Evolutionary conservation across 257 asterid genomes (phyloP).

Genomic region (Solanum tarapatanum): DNA sequence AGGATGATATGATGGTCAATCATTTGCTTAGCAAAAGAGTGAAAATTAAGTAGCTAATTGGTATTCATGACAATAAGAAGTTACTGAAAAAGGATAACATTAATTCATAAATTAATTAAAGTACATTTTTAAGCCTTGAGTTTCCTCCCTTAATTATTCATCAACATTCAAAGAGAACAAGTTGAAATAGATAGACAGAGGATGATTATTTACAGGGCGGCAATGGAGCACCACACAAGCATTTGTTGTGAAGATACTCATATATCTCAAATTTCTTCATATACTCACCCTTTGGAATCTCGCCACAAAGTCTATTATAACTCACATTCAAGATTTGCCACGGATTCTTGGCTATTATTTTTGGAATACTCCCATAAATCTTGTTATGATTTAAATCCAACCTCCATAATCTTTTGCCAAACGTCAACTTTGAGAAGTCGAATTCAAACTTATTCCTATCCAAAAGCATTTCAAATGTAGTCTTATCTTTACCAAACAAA

Average conservation of each 20-base stretch:
- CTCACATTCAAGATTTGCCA: constrained; percentile 20
- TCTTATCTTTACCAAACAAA: constrained; percentile 36
- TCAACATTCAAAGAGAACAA: background rate
- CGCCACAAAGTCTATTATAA: constrained; percentile 38
- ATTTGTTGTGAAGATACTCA: constrained; percentile 24
- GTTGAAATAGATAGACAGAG: background rate
- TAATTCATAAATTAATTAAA: background rate
- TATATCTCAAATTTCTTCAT: constrained; percentile 18
- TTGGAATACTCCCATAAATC: constrained; percentile 32
- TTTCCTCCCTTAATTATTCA: background rate
- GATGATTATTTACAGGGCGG: constrained; percentile 13
- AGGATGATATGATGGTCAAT: background rate
- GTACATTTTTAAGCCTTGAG: background rate
- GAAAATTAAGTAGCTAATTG: background rate
- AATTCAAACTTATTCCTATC: constrained; percentile 27
- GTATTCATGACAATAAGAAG: background rate
- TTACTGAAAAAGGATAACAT: background rate
- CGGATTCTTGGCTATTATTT: constrained; percentile 6
- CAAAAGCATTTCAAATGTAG: constrained; percentile 2
- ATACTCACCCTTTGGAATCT: constrained; percentile 33
- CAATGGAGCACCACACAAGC: constrained; percentile 47
- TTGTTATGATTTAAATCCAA: constrained; percentile 38
- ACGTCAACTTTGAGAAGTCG: constrained; percentile 23
- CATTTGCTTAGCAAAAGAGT: background rate
- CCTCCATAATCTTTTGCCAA: constrained; percentile 10